A percentile compares a stretch with the other conserved stretches of the same genome.
Evolutionary conservation across 2,329 filamentous ascomycete genomes (phyloP).

Genomic region (Fusarium tanahbumbuense): DNA sequence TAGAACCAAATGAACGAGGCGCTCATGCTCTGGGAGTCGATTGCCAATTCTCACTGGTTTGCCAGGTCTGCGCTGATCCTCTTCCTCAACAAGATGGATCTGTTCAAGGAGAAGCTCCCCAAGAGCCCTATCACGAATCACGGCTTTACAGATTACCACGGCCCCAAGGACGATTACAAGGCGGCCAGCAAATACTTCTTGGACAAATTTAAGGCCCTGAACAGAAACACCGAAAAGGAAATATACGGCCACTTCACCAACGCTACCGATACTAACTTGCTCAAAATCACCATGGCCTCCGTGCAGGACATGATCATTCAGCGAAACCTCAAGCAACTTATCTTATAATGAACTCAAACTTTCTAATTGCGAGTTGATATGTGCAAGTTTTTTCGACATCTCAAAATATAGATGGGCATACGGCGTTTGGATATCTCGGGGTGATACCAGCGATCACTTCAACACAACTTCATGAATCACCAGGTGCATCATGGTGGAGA

Average conservation of each 20-base stretch:
- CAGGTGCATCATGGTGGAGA: neutral
- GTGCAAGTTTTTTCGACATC: neutral
- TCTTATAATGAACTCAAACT: constrained; percentile 53
- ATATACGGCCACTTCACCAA: constrained; percentile 73
- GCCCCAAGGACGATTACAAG: constrained; percentile 76
- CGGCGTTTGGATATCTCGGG: constrained; percentile 2
- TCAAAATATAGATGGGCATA: constrained; percentile 8
- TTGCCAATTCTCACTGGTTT: constrained; percentile 89
- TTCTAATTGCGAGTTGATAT: constrained; percentile 3
- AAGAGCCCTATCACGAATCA: constrained; percentile 78
- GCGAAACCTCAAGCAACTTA: constrained; percentile 82
- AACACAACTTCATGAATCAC: neutral
- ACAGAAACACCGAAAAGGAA: constrained; percentile 73
- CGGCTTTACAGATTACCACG: constrained; percentile 82
- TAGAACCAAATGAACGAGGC: constrained; percentile 94
- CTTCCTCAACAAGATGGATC: constrained; percentile 89
- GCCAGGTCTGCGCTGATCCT: constrained; percentile 83
- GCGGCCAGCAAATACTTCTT: constrained; percentile 84
- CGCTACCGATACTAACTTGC: constrained; percentile 75
- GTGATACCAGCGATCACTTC: neutral
- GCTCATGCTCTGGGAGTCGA: constrained; percentile 86
- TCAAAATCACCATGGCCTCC: constrained; percentile 87
- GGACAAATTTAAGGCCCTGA: constrained; percentile 82
- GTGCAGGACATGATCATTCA: constrained; percentile 91
- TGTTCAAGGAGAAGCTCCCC: constrained; percentile 81